A percentile compares a stretch with the other conserved stretches of the same genome.
phyloP scores from a whole-genome alignment of 139 green algal genomes.

The Marvania coccoides region DNA sequence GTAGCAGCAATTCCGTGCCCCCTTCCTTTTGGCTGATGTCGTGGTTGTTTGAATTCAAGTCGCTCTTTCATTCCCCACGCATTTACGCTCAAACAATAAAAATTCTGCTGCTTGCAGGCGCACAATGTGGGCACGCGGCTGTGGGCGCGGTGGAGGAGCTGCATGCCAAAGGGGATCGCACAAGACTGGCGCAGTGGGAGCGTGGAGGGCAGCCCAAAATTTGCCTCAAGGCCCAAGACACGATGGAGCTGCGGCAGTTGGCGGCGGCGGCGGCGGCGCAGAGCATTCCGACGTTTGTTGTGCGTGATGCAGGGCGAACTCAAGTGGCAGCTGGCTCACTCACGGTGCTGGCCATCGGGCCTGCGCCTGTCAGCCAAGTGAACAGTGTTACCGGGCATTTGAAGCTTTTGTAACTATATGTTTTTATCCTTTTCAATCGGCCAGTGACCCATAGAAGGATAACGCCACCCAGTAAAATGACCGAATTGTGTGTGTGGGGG shows the following conservation, averaged over 20 bases:
- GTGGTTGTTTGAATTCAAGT: background rate
- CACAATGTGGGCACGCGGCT: slow-evolving; percentile 77
- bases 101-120: slow-evolving; percentile 40
- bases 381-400: slow-evolving; percentile 67
- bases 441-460: no score
- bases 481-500: no score
- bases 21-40: no score
- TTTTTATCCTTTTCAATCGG: no score
- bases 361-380: slow-evolving; percentile 46
- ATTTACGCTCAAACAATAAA: background rate
- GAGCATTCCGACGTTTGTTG: slow-evolving; percentile 15
- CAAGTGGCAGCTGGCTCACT: slow-evolving; percentile 72
- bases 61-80: background rate
- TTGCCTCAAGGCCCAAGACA: slow-evolving; percentile 45
- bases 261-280: background rate
- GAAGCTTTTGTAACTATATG: slow-evolving; percentile 64
- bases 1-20: no score
- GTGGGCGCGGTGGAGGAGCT: slow-evolving; percentile 57
- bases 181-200: slow-evolving; percentile 58
- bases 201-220: slow-evolving; percentile 70
- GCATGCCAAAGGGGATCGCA: slow-evolving; percentile 4
- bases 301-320: slow-evolving; percentile 70
- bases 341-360: slow-evolving; percentile 78
- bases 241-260: slow-evolving; percentile 16
- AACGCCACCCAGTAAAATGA: no score